Evolutionary conservation across 345 rosid genomes (phyloP).

Genomic region (Pistacia integerrima): DNA sequence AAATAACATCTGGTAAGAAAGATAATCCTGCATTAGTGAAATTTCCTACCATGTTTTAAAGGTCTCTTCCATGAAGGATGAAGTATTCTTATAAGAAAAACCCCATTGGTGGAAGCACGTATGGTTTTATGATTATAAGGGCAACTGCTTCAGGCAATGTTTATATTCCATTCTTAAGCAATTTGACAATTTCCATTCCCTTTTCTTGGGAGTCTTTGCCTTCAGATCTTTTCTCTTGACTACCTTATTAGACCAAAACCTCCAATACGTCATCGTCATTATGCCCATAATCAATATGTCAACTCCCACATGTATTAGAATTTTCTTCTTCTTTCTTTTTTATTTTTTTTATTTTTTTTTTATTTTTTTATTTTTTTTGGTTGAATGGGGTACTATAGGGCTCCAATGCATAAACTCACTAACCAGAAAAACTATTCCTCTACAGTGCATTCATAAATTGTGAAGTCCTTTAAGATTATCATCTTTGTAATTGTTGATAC

Average conservation of each 20-base stretch:
- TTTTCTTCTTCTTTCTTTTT: neutral
- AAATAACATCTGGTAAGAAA: constrained; percentile 15
- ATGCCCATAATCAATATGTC: neutral
- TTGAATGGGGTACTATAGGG: neutral
- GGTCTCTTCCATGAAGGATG: neutral
- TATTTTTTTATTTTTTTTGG: neutral
- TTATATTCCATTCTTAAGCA: neutral
- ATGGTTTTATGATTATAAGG: neutral
- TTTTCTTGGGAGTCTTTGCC: neutral
- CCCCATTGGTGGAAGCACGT: neutral
- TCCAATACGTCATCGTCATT: neutral
- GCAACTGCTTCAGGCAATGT: neutral
- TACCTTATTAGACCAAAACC: neutral
- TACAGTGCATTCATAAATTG: neutral
- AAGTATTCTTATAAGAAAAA: neutral
- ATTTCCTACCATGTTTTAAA: neutral
- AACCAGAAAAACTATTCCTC: neutral
- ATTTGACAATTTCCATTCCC: neutral
- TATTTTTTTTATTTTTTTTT: neutral
- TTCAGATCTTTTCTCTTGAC: neutral
- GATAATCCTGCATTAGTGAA: neutral
- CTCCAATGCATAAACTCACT: neutral
- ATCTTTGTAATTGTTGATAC: neutral
- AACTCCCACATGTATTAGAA: neutral
- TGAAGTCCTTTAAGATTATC: neutral